phyloP scores from a whole-genome alignment of 352 stramenopile species.

The Phytophthora idaei region DNA sequence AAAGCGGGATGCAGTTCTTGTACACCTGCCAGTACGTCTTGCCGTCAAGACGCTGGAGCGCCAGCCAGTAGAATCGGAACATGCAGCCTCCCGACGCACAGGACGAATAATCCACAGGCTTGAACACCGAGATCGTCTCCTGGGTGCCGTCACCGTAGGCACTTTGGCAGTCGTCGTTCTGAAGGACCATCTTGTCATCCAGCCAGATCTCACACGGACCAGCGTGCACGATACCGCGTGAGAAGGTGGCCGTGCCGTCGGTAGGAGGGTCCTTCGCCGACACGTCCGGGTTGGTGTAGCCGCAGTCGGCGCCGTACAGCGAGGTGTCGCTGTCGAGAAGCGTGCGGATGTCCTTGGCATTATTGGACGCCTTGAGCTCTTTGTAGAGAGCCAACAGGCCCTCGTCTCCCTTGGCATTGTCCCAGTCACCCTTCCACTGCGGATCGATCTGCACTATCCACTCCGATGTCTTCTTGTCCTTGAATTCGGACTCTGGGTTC shows the following conservation, averaged over 20 bases:
- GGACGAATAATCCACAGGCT: slow-evolving; percentile 28
- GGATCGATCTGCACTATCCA: slow-evolving; percentile 46
- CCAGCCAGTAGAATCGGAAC: slow-evolving; percentile 38
- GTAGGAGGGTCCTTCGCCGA: slow-evolving; percentile 27
- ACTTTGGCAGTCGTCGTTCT: slow-evolving; percentile 45
- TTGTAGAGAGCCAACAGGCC: slow-evolving; percentile 34
- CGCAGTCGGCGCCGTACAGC: slow-evolving; percentile 38
- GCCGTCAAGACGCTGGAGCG: slow-evolving; percentile 36
- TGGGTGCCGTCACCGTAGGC: slow-evolving; percentile 37
- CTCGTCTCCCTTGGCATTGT: slow-evolving; percentile 22
- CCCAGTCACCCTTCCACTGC: slow-evolving; percentile 40
- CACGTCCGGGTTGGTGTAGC: slow-evolving; percentile 34
- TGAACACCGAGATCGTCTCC: slow-evolving; percentile 28
- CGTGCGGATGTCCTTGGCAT: slow-evolving; percentile 34
- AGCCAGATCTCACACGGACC: slow-evolving; percentile 51
- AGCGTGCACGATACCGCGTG: slow-evolving; percentile 32
- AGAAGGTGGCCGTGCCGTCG: slow-evolving; percentile 33
- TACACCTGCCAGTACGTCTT: slow-evolving; percentile 47
- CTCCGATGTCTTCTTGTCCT: slow-evolving; percentile 25
- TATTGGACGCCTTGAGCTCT: slow-evolving; percentile 28
- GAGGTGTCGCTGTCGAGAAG: slow-evolving; percentile 36
- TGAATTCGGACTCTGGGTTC: slow-evolving; percentile 35
- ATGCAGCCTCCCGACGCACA: slow-evolving; percentile 8
- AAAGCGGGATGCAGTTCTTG: slow-evolving; percentile 48
- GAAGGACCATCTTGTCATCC: slow-evolving; percentile 42